A percentile compares a stretch with the other conserved stretches of the same genome.
These are phyloP conservation scores for Phytophthora europaea DNA, from an alignment of 352 stramenopile genomes.

Conservation along the genomic window DNA sequence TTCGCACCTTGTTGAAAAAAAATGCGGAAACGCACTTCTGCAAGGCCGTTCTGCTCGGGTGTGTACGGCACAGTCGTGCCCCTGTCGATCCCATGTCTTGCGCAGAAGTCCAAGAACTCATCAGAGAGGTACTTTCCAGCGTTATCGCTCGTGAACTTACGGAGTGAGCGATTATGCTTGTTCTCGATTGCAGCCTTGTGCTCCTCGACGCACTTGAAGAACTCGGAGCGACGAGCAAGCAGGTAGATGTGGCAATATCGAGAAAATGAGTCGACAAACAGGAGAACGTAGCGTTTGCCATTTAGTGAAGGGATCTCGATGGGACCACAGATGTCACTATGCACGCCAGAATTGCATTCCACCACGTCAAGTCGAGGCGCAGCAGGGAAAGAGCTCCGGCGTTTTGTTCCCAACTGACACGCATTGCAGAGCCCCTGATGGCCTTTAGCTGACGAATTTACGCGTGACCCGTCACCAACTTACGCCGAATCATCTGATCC, in stretches of 20 bases:
- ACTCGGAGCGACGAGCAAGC: neutral
- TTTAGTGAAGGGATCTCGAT: neutral
- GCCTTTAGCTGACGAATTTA: neutral
- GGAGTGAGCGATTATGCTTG: neutral
- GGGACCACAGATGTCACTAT: neutral
- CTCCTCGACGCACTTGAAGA: neutral
- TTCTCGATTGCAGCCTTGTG: conserved; percentile 5
- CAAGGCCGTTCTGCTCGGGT: conserved; percentile 11
- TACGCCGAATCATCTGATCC: neutral
- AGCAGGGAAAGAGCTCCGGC: neutral
- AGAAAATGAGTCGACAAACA: conserved; percentile 13
- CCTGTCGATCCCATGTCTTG: neutral
- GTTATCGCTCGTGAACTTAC: conserved; percentile 4
- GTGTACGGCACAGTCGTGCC: neutral
- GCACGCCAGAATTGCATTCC: neutral
- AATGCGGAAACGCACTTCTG: conserved; percentile 1
- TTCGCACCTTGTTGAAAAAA: conserved; percentile 4
- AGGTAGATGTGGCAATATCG: conserved; percentile 7
- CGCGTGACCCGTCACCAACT: neutral
- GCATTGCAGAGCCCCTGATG: neutral
- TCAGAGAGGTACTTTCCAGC: conserved; percentile 7
- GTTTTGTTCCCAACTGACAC: neutral
- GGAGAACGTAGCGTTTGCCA: conserved; percentile 7
- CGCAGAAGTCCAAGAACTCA: neutral
- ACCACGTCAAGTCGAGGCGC: neutral